Conservation (phyloP, 176 grass and related monocot genomes). For the Musa schizocarpa region DNA sequence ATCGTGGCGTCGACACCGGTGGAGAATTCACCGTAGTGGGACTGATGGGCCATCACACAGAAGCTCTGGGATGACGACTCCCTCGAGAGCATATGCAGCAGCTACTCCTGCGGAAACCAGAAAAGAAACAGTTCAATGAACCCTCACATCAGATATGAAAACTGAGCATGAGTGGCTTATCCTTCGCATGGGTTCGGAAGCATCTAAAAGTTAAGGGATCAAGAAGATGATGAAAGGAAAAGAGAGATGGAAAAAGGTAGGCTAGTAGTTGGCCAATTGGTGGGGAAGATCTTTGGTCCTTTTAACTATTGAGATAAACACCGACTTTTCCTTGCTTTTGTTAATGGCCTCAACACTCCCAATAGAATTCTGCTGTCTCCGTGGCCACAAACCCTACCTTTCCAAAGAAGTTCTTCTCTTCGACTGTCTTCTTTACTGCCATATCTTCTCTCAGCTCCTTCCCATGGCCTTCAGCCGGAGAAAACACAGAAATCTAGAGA, state of each 20-base stretch:
- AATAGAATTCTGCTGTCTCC: neutral
- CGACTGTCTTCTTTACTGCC: neutral
- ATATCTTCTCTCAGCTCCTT: neutral
- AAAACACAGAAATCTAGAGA: neutral
- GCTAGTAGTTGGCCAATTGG: neutral
- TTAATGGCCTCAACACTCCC: neutral
- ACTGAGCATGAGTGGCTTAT: too few species aligned
- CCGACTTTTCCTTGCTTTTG: neutral
- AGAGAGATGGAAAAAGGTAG: neutral
- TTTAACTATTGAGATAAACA: neutral
- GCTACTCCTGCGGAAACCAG: neutral
- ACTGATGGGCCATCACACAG: slow-evolving; percentile 8
- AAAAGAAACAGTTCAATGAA: neutral
- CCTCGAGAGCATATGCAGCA: neutral
- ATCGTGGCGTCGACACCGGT: neutral
- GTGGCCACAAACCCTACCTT: neutral
- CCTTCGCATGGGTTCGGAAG: too few species aligned
- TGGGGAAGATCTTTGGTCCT: neutral
- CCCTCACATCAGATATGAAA: neutral
- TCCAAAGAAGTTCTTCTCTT: neutral
- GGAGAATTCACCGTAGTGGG: neutral
- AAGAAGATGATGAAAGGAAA: neutral
- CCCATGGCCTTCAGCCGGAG: too few species aligned
- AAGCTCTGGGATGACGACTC: neutral
- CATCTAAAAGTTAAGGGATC: neutral